Evolutionary conservation across 1,139 yeast genomes (phyloP), one percentile per base, ranked within the genome.

Genomic region (Magnusiomyces ingens): DNA sequence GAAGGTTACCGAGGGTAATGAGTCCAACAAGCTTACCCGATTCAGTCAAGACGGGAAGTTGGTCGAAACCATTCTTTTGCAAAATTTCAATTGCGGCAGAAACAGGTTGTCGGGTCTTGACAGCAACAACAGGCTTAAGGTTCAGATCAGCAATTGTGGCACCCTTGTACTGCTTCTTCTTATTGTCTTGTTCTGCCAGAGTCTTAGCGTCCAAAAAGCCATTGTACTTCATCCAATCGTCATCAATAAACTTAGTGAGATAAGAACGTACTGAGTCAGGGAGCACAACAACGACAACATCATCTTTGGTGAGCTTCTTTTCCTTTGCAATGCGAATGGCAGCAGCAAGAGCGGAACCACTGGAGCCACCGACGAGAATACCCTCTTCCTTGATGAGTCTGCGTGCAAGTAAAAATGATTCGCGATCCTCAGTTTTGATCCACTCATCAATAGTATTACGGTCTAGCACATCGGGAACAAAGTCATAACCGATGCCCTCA

Each of bases 401-500:
- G 75, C 96, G 79, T 42, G 95, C 93, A 62, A 85, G 80, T 59
- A 81, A 76, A 75, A 88, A 88, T 38, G 94, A 81, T 60, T 85
- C 91, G 57, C 83, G 77, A 67, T 88, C 96, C 61, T 85, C 91
- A 51, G 95, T 87, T 76, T 88, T 88, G 74, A 84, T 78, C 96
- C 96, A 88, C 58, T 77, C 71, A 69, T 88, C 95, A 45, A 88
- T 84, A 55, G 73, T 70, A 26, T 72, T 65, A 71, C 95, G 79
- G 67, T 83, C 75, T 66, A 88, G 77, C 26, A 85, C 95, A 53
- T 86, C 87, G 49, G 96, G 96, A 58, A 88, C 76, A 67, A 88
- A 88, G 71, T 88, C 96, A 68, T 88, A 88, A 61, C 96, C 96
- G 64, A 88, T 88, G 70, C 96, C 96, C 73, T 88, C 96, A 50